Evolutionary conservation across 1,284 basidiomycete species (phyloP), one percentile per base, ranked within the genome.

Genomic region (Melanopsichium pennsylvanicum): DNA sequence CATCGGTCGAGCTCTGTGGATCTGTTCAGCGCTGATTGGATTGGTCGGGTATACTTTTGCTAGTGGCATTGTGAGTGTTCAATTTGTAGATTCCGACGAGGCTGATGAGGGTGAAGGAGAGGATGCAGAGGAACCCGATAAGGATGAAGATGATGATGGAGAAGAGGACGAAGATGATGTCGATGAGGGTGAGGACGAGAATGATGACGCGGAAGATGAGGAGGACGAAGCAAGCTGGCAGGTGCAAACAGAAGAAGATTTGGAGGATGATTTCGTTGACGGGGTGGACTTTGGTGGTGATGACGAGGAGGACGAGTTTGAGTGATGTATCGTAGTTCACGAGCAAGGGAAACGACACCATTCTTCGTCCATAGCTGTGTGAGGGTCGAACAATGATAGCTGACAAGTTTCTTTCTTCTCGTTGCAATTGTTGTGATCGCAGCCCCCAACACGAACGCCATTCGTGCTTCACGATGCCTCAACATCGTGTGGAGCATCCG

Each of bases 21-120:
- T 70, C 38, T 56, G 58, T 23, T 61, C 61, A 18, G 75, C 75
- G 8, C 31, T 77, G n/a, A 18, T 77, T 3, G 75, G 68, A 11
- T 31, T 74, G 32, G 46, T 77, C 12, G 68, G 66, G 12, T 77
- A 59, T 44, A 46, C 74, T n/a, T 60, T 75, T 46, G 62, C 63
- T 21, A 73, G 68, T 32, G 75, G 75, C 32, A 66, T 77, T 59
- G 66, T 77, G 51, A 71, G 63, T 58, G 63, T 77, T 25, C 52
- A 66, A 38, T 50, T 54, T 13, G 51, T 50, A 16, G 59, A 64
- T 22, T 47, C 37, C 1, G 58, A 46, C n/a, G 37, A 44, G 3
- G 38, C 51, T 26, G 40, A 51, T 19, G 62, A 45, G 3, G 60
- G 45, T 15, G 39, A 51, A 4, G 44, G 49, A 36, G 48, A 54